Evolutionary conservation across 75 land plant genomes (phyloP), one percentile per base, ranked within the genome.

Genomic region (Pinus albicaulis): DNA sequence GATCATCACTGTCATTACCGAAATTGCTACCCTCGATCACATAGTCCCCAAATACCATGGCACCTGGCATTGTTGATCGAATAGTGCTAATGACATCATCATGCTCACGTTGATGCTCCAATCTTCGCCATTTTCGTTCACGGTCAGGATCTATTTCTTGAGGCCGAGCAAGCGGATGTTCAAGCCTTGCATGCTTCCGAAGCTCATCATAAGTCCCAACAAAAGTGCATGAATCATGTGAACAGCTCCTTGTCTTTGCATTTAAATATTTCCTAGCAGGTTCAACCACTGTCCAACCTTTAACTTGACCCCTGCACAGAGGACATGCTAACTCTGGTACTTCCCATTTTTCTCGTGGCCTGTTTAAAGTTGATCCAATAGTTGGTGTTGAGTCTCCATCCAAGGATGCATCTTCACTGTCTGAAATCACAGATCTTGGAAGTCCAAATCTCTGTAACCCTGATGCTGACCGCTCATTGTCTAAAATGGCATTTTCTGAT

Each of bases 231-330:
- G 78, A 71, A 61, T 92, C 95, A 75, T 92, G 95, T 86, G 90
- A 89, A 71, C 95, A 92, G 75, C 76, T 88, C 76, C 95, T 82
- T 76, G 87, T 76, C 80, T 88, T 92, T 16, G 83, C 72, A 65
- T 92, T 92, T 14, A 91, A 79, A 82, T 84, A 83, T 34, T 88
- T 82, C 15, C 95, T 64, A 7, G 95, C 95, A 62, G 87, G 76
- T 48, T 92, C 91, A 7, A 91, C 87, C 25, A 92, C 89, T 34
- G 88, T 90, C 87, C 89, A 92, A 12, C 95, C 93, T 69, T 90
- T 87, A 71, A 92, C 95, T 79, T 92, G 86, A 7, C 95, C 95
- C n/a, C 95, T 77, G 66, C 95, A 92, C 31, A 92, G 84, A 17
- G 95, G 95, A 74, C 95, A 91, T 0, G 88, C 81, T 74, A 92